Percentiles rank a stretch among this genome's conserved stretches.
Conservation (phyloP, 495 filamentous ascomycete genomes). For the Xylaria intraflava region DNA sequence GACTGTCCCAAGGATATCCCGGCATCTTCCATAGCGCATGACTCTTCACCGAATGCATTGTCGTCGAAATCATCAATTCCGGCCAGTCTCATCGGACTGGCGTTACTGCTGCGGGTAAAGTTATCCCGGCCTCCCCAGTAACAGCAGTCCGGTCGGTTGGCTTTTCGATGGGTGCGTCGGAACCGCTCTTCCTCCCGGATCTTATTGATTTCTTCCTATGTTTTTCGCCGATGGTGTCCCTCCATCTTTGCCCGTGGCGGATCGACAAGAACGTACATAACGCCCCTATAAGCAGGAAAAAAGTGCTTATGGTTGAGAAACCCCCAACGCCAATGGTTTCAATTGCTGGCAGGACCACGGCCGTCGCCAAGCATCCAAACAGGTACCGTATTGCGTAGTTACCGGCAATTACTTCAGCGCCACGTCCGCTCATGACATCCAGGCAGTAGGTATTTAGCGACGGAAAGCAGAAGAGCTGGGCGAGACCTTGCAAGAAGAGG, state of each 20-base stretch:
- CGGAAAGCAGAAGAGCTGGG: constrained; percentile 68
- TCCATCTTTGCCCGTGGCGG: constrained; percentile 49
- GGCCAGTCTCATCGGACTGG: neutral
- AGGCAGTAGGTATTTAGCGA: constrained; percentile 68
- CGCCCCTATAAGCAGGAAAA: constrained; percentile 47
- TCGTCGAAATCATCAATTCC: constrained; percentile 3
- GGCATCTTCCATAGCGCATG: constrained; percentile 1
- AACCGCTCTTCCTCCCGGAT: constrained; percentile 7
- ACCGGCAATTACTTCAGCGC: constrained; percentile 63
- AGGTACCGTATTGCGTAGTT: constrained; percentile 68
- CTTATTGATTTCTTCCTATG: constrained; percentile 23
- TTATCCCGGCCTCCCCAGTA: neutral
- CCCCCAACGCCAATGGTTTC: constrained; percentile 63
- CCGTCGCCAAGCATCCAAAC: constrained; percentile 59
- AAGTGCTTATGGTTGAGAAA: constrained; percentile 51
- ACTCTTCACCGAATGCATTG: too few relatives aligned
- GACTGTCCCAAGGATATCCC: constrained; percentile 1
- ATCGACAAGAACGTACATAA: constrained; percentile 42
- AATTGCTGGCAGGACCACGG: constrained; percentile 59
- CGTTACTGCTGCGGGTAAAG: neutral
- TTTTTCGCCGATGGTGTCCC: constrained; percentile 44
- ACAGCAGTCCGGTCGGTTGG: neutral
- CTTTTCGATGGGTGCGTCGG: neutral
- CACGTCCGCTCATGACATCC: constrained; percentile 62
- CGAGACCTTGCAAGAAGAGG: constrained; percentile 66